A percentile compares a stretch with the other conserved stretches of the same genome.
These are phyloP conservation scores for Glycyrrhiza uralensis DNA, from an alignment of 306 rosid genomes.

Conservation along the genomic window DNA sequence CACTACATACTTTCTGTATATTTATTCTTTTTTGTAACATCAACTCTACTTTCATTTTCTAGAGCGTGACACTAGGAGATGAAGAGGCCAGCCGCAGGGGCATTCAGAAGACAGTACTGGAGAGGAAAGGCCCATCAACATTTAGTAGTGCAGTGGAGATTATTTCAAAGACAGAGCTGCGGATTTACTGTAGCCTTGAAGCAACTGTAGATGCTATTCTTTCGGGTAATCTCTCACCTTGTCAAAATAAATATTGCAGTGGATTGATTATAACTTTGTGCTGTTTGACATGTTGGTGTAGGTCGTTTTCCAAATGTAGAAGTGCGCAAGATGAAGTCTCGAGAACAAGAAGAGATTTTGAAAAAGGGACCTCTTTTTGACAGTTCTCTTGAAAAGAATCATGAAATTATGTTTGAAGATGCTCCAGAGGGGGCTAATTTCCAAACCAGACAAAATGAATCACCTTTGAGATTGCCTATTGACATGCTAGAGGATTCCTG, in stretches of 20 bases:
- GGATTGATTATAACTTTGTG: conserved; percentile 5
- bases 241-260: not conserved
- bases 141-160: conserved; percentile 89
- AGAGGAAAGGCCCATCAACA: conserved; percentile 95
- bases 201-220: conserved; percentile 90
- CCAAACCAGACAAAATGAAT: conserved; percentile 36
- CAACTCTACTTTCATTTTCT: conserved; percentile 27
- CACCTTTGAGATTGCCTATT: conserved; percentile 39
- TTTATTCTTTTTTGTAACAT: conserved; percentile 27
- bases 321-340: conserved; percentile 69
- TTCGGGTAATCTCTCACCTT: conserved; percentile 43
- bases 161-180: conserved; percentile 77
- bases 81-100: conserved; percentile 96
- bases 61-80: conserved; percentile 97
- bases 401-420: conserved; percentile 42
- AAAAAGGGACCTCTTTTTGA: conserved; percentile 31
- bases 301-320: conserved; percentile 77
- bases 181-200: conserved; percentile 85
- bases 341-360: conserved; percentile 39
- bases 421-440: conserved; percentile 29
- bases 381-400: conserved; percentile 37
- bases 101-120: conserved; percentile 89
- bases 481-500: conserved; percentile 43
- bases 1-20: not conserved
- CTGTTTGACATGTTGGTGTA: conserved; percentile 36